Evolutionary conservation across 1,284 basidiomycete species (phyloP).

Genomic region (Porogramme epimiltina): DNA sequence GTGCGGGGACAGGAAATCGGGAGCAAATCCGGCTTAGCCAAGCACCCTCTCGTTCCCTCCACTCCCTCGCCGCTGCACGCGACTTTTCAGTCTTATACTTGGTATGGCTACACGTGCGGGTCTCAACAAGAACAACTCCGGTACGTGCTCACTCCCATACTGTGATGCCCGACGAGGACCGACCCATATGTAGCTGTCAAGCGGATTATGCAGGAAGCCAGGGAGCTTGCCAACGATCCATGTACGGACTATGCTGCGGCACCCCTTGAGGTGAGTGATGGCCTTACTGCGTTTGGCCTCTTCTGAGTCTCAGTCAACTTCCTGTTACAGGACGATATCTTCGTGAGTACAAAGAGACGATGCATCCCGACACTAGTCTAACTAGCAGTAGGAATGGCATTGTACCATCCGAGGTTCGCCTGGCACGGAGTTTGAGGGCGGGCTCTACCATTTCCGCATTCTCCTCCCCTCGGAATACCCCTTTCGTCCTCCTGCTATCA

Average conservation of each 20-base stretch:
- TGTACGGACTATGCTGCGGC: constrained; percentile 84
- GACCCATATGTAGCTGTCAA: constrained; percentile 67
- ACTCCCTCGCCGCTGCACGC: constrained; percentile 9
- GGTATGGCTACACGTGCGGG: constrained; percentile 37
- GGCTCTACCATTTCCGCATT: constrained; percentile 91
- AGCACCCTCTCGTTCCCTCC: constrained; percentile 4
- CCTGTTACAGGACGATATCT: constrained; percentile 71
- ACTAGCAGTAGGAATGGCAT: constrained; percentile 84
- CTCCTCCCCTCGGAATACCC: constrained; percentile 92
- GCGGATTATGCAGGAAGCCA: constrained; percentile 95
- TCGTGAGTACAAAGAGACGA: constrained; percentile 49
- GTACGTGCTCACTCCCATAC: constrained; percentile 38
- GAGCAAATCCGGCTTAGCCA: constrained; percentile 11
- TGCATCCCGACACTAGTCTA: constrained; percentile 22
- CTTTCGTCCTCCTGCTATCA: constrained; percentile 91
- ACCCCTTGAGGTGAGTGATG: constrained; percentile 77
- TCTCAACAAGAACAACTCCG: constrained; percentile 86
- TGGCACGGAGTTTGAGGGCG: constrained; percentile 90
- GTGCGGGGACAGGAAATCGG: constrained; percentile 13
- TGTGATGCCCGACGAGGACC: constrained; percentile 3
- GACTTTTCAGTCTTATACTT: constrained; percentile 7
- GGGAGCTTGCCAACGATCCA: constrained; percentile 82
- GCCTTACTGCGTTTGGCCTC: constrained; percentile 4
- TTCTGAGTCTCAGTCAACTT: neutral
- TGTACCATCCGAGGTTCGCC: constrained; percentile 90